Percentiles rank a stretch among this genome's conserved stretches.
Evolutionary conservation across 2,329 filamentous ascomycete species (phyloP).

Genomic region (Botryotinia globosa): DNA sequence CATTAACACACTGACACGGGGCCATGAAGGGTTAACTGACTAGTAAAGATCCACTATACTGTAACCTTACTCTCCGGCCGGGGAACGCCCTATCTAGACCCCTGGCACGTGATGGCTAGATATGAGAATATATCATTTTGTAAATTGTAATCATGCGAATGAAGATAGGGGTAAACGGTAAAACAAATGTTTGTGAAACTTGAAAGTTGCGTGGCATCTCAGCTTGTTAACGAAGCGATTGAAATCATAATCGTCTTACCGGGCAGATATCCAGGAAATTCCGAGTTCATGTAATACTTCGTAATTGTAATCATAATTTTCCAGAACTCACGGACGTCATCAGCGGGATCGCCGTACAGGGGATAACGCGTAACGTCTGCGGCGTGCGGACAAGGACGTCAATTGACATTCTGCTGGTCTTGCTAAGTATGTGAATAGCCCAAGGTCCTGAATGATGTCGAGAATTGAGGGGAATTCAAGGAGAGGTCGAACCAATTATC

Average conservation of each 20-base stretch:
- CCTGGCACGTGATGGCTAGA: constrained; percentile 16
- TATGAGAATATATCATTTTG: constrained; percentile 5
- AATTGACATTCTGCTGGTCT: background rate
- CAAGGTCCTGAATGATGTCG: background rate
- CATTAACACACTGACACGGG: background rate
- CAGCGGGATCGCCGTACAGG: constrained; percentile 4
- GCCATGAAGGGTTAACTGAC: background rate
- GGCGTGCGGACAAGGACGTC: background rate
- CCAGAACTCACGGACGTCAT: background rate
- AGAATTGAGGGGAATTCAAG: background rate
- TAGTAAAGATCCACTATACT: background rate
- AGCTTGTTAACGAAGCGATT: background rate
- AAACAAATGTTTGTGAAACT: background rate
- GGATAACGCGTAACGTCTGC: background rate
- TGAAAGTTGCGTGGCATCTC: background rate
- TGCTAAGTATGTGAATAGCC: background rate
- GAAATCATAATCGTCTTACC: background rate
- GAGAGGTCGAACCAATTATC: background rate
- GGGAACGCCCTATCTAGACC: constrained; percentile 12
- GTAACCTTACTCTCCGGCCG: constrained; percentile 11
- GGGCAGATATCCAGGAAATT: background rate
- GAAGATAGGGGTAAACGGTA: background rate
- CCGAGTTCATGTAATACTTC: background rate
- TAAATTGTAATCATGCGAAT: background rate
- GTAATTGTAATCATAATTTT: background rate